A percentile compares a stretch with the other conserved stretches of the same genome.
phyloP scores from a whole-genome alignment of 306 rosid genomes.

The Cucumis sativus region DNA sequence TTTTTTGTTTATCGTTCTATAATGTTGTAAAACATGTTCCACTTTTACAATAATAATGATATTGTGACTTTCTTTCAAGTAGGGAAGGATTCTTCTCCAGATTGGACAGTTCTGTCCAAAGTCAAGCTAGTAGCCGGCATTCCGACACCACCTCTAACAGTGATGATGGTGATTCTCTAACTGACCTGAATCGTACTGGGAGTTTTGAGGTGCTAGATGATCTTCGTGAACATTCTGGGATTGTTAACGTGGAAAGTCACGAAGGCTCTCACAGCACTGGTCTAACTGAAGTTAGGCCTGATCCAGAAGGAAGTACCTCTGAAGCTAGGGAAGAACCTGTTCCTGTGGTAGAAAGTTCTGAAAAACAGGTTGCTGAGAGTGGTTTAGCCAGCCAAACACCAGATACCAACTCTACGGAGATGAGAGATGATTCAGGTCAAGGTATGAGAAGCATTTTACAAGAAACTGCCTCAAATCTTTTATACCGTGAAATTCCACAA shows the following conservation, averaged over 20 bases:
- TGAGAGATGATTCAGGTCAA: constrained; percentile 22
- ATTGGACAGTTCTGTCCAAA: constrained; percentile 40
- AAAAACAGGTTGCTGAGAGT: constrained; percentile 24
- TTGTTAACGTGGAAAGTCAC: constrained; percentile 23
- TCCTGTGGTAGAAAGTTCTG: constrained; percentile 26
- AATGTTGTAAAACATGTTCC: neutral
- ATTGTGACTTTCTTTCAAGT: constrained; percentile 15
- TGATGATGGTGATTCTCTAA: constrained; percentile 26
- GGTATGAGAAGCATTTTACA: constrained; percentile 21
- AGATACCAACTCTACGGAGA: constrained; percentile 11
- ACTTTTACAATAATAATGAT: neutral
- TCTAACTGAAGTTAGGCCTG: constrained; percentile 21
- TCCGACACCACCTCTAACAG: constrained; percentile 34
- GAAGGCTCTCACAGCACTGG: constrained; percentile 15
- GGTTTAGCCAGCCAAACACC: constrained; percentile 19
- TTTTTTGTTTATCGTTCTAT: neutral
- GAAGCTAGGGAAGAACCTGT: constrained; percentile 29
- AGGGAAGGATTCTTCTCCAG: constrained; percentile 81
- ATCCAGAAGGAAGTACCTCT: constrained; percentile 20
- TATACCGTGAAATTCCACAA: constrained; percentile 24
- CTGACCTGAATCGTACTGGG: constrained; percentile 29
- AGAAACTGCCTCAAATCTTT: constrained; percentile 17
- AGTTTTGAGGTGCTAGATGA: constrained; percentile 27
- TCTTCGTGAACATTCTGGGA: constrained; percentile 26
- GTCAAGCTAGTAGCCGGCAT: constrained; percentile 37